These are phyloP conservation scores for Neohortaea acidophila DNA, from an alignment of 495 filamentous ascomycete species.

Conservation along the genomic window DNA sequence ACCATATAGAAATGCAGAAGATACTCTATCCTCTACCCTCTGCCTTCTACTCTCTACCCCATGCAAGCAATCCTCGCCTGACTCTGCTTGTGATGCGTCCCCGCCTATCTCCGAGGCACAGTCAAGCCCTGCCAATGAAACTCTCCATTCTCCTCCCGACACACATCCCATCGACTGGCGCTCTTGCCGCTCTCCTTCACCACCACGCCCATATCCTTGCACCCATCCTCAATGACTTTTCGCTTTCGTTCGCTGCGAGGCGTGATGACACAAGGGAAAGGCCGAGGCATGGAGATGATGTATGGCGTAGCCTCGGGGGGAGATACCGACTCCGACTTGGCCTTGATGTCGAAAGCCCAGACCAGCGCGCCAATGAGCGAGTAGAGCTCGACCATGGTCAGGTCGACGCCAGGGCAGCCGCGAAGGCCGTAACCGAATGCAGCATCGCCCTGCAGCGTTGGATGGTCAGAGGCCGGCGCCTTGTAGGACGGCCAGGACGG, in stretches of 20 bases:
- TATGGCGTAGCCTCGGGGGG: conserved; percentile 9
- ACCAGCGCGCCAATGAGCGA: conserved; percentile 42
- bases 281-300: conserved; percentile 12
- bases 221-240: conserved; percentile 1
- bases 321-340: not conserved
- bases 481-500: conserved; percentile 27
- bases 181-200: not conserved
- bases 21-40: too few species aligned
- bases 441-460: conserved; percentile 33
- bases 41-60: too few species aligned
- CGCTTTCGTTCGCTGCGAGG: conserved; percentile 7
- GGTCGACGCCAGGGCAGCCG: conserved; percentile 34
- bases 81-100: too few species aligned
- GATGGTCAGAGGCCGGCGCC: conserved; percentile 23
- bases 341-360: conserved; percentile 40
- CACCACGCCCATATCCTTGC: not conserved
- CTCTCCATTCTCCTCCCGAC: not conserved
- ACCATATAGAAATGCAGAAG: too few species aligned
- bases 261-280: conserved; percentile 8
- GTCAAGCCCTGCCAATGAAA: not conserved
- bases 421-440: conserved; percentile 35
- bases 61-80: too few species aligned
- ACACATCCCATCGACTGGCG: conserved; percentile 1
- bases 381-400: conserved; percentile 37
- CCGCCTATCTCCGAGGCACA: too few species aligned